Evolutionary conservation across 768 basidiomycete species (phyloP), one percentile per base, ranked within the genome.

Genomic region (Lentinula sp.): DNA sequence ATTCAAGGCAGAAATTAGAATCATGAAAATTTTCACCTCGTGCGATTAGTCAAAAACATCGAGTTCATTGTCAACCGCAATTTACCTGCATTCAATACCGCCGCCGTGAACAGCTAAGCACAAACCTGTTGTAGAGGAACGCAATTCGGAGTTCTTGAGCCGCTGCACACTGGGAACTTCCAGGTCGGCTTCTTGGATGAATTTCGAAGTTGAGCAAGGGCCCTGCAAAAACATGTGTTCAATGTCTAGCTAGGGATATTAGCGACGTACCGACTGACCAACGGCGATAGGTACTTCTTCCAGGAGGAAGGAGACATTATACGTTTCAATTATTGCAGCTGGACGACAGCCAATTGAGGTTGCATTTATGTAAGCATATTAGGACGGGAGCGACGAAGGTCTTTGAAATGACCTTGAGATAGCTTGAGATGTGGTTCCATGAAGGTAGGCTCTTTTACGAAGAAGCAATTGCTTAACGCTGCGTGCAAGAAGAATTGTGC

Each of bases 281-380:
- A 48, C 13, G 2, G n/a, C 40, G 10, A 31, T 16, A 31, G 40
- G 56, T 13, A 57, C 56, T 23, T 39, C 34, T 8, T 32, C 10
- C n/a, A 48, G 45, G 13, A 49, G 37, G 34, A 59, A 59, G 10
- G 57, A 46, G 28, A 59, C 57, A 32, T 59, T 59, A 31, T 59
- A 59, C 18, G 11, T 59, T 23, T 31, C 57, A 59, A 48, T 42
- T 8, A 59, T 59, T 48, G 57, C 57, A 15, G 57, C 28, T 3
- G 57, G 57, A 46, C 34, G n/a, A 13, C 48, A 18, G 3, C 16
- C 57, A 23, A 46, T 23, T 4, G 5, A 28, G 31, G 31, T 11
- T 6, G 16, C 34, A 34, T 52, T 34, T 28, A 15, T 43, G 0
- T n/a, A 43, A 43, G 42, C 5, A 6, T 6, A 16, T 16, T 16